Evolutionary conservation across 2,329 filamentous ascomycete species (phyloP).

Genomic region (Helotiales sp.): DNA sequence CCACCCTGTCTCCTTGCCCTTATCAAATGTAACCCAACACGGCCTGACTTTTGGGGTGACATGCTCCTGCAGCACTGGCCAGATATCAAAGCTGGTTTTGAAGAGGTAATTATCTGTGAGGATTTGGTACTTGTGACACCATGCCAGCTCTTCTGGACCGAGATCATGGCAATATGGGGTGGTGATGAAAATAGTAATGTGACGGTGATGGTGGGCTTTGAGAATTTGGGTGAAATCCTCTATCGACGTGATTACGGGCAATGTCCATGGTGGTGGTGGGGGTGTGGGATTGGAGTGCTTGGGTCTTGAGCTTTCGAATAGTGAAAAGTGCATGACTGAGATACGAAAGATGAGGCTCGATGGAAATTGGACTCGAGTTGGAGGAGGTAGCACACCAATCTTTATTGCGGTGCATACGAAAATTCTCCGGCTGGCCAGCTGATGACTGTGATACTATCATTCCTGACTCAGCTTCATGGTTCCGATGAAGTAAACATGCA

Average conservation of each 20-base stretch:
- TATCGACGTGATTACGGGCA: conserved; percentile 9
- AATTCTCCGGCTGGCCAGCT: neutral
- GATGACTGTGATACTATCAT: neutral
- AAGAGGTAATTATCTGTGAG: conserved; percentile 21
- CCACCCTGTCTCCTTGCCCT: conserved; percentile 21
- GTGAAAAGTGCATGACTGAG: neutral
- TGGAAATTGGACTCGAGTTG: neutral
- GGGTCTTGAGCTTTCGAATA: neutral
- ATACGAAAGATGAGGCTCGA: neutral
- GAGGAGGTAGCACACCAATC: neutral
- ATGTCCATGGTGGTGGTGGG: neutral
- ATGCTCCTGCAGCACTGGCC: conserved; percentile 16
- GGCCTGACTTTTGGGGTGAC: conserved; percentile 21
- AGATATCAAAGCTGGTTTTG: conserved; percentile 15
- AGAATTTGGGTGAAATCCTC: conserved; percentile 21
- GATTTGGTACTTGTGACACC: conserved; percentile 23
- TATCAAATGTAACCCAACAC: conserved; percentile 26
- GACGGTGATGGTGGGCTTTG: conserved; percentile 21
- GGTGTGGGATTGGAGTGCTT: neutral
- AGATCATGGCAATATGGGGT: conserved; percentile 16
- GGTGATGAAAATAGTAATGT: conserved; percentile 15
- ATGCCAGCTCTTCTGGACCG: conserved; percentile 16
- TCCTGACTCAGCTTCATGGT: conserved; percentile 1
- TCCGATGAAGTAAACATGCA: too few relatives aligned
- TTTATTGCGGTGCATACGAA: neutral